phyloP scores from a whole-genome alignment of 1,284 basidiomycete genomes.

The Abortiporus biennis region DNA sequence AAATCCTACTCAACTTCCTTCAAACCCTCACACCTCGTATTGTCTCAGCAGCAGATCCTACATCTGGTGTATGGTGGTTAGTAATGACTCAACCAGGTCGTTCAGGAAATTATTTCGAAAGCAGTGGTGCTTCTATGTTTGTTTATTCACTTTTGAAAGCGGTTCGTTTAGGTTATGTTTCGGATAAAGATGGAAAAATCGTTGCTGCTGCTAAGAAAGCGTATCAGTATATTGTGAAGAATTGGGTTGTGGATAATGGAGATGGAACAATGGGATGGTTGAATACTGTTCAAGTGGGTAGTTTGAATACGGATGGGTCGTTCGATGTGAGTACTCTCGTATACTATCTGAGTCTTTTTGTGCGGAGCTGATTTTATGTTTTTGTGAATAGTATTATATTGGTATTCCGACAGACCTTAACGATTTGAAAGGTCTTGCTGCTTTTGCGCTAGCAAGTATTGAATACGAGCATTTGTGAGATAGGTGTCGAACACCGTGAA shows the following conservation, averaged over 20 bases:
- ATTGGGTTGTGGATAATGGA: conserved; percentile 35
- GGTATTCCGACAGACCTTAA: conserved; percentile 32
- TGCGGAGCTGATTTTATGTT: conserved; percentile 3
- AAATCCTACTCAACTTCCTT: conserved; percentile 27
- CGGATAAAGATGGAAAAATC: conserved; percentile 32
- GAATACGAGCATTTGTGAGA: conserved; percentile 34
- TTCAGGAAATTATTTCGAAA: conserved; percentile 43
- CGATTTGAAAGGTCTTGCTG: conserved; percentile 41
- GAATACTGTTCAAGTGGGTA: conserved; percentile 40
- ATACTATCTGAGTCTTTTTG: too few relatives aligned
- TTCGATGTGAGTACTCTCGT: conserved; percentile 30
- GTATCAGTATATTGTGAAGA: conserved; percentile 33
- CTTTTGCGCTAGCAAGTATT: conserved; percentile 41
- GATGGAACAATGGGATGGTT: conserved; percentile 40
- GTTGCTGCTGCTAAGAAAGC: conserved; percentile 33
- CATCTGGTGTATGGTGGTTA: conserved; percentile 43
- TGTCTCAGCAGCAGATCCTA: conserved; percentile 32
- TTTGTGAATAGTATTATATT: conserved; percentile 35
- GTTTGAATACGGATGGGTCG: conserved; percentile 31
- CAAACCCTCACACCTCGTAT: conserved; percentile 30
- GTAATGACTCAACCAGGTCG: conserved; percentile 43
- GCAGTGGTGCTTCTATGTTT: conserved; percentile 41
- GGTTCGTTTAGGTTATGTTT: conserved; percentile 35
- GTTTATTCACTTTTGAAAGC: conserved; percentile 40
- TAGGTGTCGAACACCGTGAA: too few relatives aligned